These are phyloP conservation scores for Ilyonectria destructans DNA, from an alignment of 2,329 filamentous ascomycete species.

Conservation along the genomic window DNA sequence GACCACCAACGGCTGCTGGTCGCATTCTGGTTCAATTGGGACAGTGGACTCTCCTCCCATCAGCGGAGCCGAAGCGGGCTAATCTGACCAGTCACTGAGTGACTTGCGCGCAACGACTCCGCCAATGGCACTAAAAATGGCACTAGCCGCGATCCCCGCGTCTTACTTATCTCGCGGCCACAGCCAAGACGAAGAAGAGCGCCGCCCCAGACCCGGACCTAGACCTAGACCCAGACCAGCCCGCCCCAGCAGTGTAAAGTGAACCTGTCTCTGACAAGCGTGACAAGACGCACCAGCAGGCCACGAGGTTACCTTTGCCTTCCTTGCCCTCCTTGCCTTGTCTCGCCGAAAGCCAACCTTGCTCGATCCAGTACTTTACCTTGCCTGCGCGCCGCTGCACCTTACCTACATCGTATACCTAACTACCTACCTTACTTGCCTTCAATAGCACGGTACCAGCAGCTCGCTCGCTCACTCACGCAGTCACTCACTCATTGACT, in stretches of 20 bases:
- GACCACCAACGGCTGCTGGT: not conserved
- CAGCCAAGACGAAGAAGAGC: constrained; percentile 15
- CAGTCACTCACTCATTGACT: constrained; percentile 17
- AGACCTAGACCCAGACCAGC: constrained; percentile 14
- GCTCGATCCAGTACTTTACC: constrained; percentile 31
- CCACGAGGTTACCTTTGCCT: constrained; percentile 21
- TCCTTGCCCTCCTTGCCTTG: constrained; percentile 8
- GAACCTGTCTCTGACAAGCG: not conserved
- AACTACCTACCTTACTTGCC: not conserved
- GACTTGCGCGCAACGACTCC: constrained; percentile 42
- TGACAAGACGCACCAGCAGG: constrained; percentile 8
- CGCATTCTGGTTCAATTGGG: constrained; percentile 9
- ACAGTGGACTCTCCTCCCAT: constrained; percentile 12
- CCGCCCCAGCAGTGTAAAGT: constrained; percentile 5
- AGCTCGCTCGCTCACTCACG: constrained; percentile 14
- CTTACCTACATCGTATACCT: constrained; percentile 5
- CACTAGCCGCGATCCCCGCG: constrained; percentile 49
- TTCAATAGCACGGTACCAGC: not conserved
- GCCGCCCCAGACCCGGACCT: constrained; percentile 20
- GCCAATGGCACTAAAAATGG: constrained; percentile 46
- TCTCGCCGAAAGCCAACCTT: not conserved
- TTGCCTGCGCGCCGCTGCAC: constrained; percentile 26
- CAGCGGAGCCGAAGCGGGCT: constrained; percentile 26
- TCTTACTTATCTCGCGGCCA: constrained; percentile 43
- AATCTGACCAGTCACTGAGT: constrained; percentile 27